These are phyloP conservation scores for Metschnikowia koreensis DNA, from an alignment of 805 yeast species.

Conservation along the genomic window DNA sequence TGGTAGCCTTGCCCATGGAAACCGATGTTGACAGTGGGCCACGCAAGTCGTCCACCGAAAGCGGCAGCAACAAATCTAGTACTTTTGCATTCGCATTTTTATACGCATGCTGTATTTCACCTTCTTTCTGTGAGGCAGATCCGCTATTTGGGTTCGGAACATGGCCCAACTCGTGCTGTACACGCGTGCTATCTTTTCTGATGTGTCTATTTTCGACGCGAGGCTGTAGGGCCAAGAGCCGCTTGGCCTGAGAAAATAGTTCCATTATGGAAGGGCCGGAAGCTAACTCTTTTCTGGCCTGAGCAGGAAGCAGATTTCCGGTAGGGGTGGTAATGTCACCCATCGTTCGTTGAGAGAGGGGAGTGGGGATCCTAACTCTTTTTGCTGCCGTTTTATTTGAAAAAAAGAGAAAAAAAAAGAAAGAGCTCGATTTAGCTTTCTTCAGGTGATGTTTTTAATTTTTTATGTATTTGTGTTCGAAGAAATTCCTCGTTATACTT, in stretches of 20 bases:
- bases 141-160: not conserved
- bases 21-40: slow-evolving; percentile 16
- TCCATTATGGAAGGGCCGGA: slow-evolving; percentile 38
- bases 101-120: not conserved
- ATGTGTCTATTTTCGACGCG: slow-evolving; percentile 40
- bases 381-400: not conserved
- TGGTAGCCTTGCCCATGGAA: slow-evolving; percentile 9
- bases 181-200: slow-evolving; percentile 31
- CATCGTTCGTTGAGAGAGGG: not conserved
- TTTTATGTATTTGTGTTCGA: not conserved
- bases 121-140: not conserved
- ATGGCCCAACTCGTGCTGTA: slow-evolving; percentile 20
- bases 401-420: too few species aligned
- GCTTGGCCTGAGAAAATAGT: slow-evolving; percentile 42
- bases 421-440: not conserved
- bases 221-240: slow-evolving; percentile 36
- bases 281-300: slow-evolving; percentile 13
- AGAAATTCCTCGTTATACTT: not conserved
- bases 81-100: slow-evolving; percentile 19
- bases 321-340: not conserved
- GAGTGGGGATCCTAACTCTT: not conserved
- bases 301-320: not conserved
- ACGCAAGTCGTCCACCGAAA: slow-evolving; percentile 37
- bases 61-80: slow-evolving; percentile 40
- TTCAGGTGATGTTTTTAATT: not conserved